These are phyloP conservation scores for Podospora comata DNA, from an alignment of 495 filamentous ascomycete genomes.

Conservation along the genomic window DNA sequence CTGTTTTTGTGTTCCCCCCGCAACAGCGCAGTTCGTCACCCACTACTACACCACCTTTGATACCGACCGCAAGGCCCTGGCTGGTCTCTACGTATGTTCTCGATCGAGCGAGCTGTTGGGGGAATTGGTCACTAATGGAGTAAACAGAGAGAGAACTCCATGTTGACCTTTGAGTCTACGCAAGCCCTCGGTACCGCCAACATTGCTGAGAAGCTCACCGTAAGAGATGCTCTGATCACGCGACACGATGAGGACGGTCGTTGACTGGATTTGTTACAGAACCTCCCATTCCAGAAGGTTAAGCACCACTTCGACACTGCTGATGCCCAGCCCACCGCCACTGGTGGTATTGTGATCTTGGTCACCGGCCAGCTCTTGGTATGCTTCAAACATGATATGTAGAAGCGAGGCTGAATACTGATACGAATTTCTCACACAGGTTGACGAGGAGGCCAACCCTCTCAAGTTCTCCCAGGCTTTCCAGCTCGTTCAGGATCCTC, in stretches of 20 bases:
- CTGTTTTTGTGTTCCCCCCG: conserved; percentile 6
- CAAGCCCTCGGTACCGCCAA: conserved; percentile 53
- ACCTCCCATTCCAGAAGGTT: conserved; percentile 76
- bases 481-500: conserved; percentile 68
- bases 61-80: conserved; percentile 55
- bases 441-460: conserved; percentile 74
- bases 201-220: conserved; percentile 76
- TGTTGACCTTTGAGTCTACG: conserved; percentile 84
- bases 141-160: conserved; percentile 72
- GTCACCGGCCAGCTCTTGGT: conserved; percentile 84
- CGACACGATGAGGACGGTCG: conserved; percentile 7
- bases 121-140: not conserved
- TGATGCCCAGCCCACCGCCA: conserved; percentile 70
- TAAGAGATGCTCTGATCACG: conserved; percentile 34
- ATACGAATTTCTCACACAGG: conserved; percentile 45
- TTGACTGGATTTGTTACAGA: conserved; percentile 41
- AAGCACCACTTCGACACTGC: conserved; percentile 63
- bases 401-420: not conserved
- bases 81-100: conserved; percentile 69
- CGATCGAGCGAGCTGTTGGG: not conserved
- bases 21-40: conserved; percentile 71
- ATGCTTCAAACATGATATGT: conserved; percentile 17
- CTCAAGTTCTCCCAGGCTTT: conserved; percentile 86
- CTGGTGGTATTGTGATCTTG: conserved; percentile 70
- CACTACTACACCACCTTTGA: conserved; percentile 93